Percentiles rank a stretch among this genome's conserved stretches.
Conservation (phyloP, 768 basidiomycete species). For the Amanita subjunquillea region DNA sequence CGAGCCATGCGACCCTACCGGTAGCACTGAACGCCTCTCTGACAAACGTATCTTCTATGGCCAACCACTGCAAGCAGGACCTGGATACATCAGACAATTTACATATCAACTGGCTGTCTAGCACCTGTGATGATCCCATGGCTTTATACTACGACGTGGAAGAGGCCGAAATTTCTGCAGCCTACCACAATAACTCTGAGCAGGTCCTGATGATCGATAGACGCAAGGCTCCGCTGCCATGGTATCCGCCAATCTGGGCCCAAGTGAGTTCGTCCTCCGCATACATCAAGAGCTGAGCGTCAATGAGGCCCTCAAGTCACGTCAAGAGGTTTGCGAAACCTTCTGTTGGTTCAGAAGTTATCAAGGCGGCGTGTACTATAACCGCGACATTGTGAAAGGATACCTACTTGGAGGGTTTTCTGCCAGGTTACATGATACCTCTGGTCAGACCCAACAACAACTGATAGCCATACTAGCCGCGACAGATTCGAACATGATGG, state of each 20-base stretch:
- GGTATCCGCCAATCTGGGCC: conserved; percentile 33
- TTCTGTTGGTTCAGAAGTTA: conserved; percentile 68
- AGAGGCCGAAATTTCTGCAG: not conserved
- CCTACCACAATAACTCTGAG: not conserved
- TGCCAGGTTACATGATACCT: conserved; percentile 33
- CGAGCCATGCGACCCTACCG: no score
- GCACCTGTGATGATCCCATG: not conserved
- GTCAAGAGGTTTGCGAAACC: conserved; percentile 79
- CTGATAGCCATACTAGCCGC: conserved; percentile 33
- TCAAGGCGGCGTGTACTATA: conserved; percentile 71
- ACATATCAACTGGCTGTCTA: not conserved
- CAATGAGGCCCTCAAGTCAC: conserved; percentile 35
- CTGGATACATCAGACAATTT: not conserved
- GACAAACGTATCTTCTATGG: not conserved
- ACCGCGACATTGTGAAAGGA: conserved; percentile 51
- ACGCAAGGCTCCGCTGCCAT: conserved; percentile 14
- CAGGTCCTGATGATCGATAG: conserved; percentile 2
- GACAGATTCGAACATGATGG: conserved; percentile 59
- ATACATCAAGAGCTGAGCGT: conserved; percentile 2
- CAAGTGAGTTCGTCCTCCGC: conserved; percentile 17
- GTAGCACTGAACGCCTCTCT: not conserved
- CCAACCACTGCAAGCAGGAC: not conserved
- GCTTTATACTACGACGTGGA: not conserved
- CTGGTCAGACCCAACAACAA: not conserved
- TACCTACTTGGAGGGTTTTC: conserved; percentile 70